Evolutionary conservation across 192 early-diverging fungal species (phyloP).

Genomic region (Pilaira anomala): DNA sequence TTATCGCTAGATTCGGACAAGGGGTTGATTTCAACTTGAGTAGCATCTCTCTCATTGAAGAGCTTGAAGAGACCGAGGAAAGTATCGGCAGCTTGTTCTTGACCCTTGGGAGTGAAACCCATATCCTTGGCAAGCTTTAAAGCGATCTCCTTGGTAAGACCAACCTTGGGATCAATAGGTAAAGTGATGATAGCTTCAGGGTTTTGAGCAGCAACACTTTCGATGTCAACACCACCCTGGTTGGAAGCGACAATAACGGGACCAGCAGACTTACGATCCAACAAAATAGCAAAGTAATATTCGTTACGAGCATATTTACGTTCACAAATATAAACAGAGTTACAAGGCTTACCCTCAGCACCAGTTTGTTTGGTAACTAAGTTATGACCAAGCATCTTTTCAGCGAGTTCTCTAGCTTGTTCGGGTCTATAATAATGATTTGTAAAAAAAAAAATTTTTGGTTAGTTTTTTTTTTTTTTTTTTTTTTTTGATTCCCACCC

Average conservation of each 20-base stretch:
- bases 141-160: conserved; percentile 73
- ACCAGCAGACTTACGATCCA: conserved; percentile 93
- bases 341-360: conserved; percentile 89
- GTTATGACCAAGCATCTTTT: conserved; percentile 96
- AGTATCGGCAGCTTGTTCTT: conserved; percentile 86
- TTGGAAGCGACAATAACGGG: conserved; percentile 95
- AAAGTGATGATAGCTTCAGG: conserved; percentile 95
- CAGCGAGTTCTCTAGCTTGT: conserved; percentile 83
- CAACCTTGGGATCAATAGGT: conserved; percentile 86
- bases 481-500: too few species aligned
- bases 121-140: conserved; percentile 77
- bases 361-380: conserved; percentile 99
- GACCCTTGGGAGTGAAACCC: conserved; percentile 80
- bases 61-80: conserved; percentile 93
- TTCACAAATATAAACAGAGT: conserved; percentile 91
- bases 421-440: conserved; percentile 57
- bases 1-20: conserved; percentile 87
- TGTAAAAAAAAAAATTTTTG: conserved; percentile 1
- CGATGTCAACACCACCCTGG: conserved; percentile 98
- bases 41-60: conserved; percentile 95
- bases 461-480: neutral
- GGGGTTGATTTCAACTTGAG: conserved; percentile 99
- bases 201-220: conserved; percentile 89
- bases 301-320: conserved; percentile 94
- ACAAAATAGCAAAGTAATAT: conserved; percentile 98